Evolutionary conservation across 2,329 filamentous ascomycete genomes (phyloP), one percentile per base, ranked within the genome.

Genomic region (Trichoderma sp.): DNA sequence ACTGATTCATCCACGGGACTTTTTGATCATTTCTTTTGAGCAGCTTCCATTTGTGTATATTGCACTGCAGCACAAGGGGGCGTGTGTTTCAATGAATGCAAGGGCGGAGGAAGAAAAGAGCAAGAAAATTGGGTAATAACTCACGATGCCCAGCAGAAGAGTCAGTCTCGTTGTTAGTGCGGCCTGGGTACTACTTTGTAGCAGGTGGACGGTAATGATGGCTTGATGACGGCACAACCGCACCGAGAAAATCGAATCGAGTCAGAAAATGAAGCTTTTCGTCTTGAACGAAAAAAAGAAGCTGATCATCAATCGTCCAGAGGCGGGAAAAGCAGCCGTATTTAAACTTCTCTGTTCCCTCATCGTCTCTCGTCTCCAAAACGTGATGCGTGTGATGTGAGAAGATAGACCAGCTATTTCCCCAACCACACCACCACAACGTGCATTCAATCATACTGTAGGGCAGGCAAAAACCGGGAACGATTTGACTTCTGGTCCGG

Each of bases 181-280:
- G 43, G 43, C 24, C 3, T 24, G 34, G 34, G 34, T 14, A 39
- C 34, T 14, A 39, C 34, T 39, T 52, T 19, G n/a, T 15, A 7
- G 21, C 21, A 24, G 21, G 47, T 45, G 28, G 28, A 24, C 59
- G n/a, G 48, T 63, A 43, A 43, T 63, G 60, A 63, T 63, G 60
- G 30, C 24, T 63, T 14, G 50, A 63, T 63, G 60, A 63, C 60
- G 60, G 60, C 60, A 63, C 59, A 60, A 47, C 21, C 45, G 30
- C 54, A 56, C 12, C 17, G 14, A 24, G 17, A 7, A 44, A n/a
- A 19, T 17, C n/a, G 51, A 28, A 15, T 56, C 34, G 24, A 52
- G 30, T 41, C 7, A 24, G 43, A 54, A 62, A n/a, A 15, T 34
- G 34, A 55, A 56, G 55, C 26, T 26, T 47, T 52, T 62, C 24